These are phyloP conservation scores for Eudorina sp. DNA, from an alignment of 139 green algal genomes.

Conservation along the genomic window DNA sequence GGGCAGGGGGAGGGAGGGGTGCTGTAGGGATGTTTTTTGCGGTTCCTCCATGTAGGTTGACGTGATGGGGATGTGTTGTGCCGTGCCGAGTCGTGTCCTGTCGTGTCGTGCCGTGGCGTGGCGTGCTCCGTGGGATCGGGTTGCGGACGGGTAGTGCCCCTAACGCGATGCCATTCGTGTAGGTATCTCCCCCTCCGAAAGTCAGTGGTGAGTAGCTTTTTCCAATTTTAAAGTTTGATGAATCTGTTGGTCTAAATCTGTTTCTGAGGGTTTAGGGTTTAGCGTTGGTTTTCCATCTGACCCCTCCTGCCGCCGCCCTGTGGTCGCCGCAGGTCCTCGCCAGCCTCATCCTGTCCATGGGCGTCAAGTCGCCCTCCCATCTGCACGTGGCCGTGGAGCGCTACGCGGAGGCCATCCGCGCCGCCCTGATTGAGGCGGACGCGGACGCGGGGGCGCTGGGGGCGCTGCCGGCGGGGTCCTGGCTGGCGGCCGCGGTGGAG, in stretches of 20 bases:
- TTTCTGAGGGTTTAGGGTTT: neutral
- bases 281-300: neutral
- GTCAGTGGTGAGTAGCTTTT: too few species aligned
- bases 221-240: too few species aligned
- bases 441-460: slow-evolving; percentile 60
- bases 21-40: too few species aligned
- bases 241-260: too few species aligned
- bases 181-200: too few species aligned
- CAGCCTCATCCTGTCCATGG: slow-evolving; percentile 78
- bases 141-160: too few species aligned
- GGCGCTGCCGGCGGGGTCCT: slow-evolving; percentile 23
- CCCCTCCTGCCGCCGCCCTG: neutral
- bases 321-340: slow-evolving; percentile 70
- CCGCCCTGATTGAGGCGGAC: slow-evolving; percentile 53
- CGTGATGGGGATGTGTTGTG: too few species aligned
- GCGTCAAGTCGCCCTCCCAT: slow-evolving; percentile 90
- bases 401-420: slow-evolving; percentile 72
- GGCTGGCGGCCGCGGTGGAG: slow-evolving; percentile 5
- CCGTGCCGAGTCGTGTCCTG: too few species aligned
- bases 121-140: too few species aligned
- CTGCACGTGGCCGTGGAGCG: slow-evolving; percentile 85
- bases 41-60: too few species aligned
- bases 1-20: neutral
- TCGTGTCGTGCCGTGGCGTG: too few species aligned
- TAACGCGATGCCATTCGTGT: too few species aligned